These are phyloP conservation scores for Microbotryum lychnidis-dioicae DNA, from an alignment of 1,284 basidiomycete species.

Conservation along the genomic window DNA sequence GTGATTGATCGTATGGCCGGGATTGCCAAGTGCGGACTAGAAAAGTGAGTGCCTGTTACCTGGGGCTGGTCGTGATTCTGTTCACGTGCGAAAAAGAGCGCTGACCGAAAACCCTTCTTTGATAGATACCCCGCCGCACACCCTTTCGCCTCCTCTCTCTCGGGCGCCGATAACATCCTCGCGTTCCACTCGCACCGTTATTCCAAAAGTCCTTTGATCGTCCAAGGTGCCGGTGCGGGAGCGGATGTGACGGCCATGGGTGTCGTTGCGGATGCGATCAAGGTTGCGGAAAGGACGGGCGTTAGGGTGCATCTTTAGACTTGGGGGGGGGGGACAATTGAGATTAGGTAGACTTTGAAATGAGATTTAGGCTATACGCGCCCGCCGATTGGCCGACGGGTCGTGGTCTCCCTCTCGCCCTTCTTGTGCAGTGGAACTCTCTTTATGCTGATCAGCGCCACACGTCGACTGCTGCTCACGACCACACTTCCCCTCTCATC, in stretches of 20 bases:
- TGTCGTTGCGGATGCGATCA: slow-evolving; percentile 63
- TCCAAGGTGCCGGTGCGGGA: slow-evolving; percentile 93
- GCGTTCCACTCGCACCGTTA: slow-evolving; percentile 86
- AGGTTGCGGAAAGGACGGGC: slow-evolving; percentile 33
- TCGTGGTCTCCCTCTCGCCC: too few relatives aligned
- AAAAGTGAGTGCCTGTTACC: slow-evolving; percentile 51
- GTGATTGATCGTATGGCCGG: slow-evolving; percentile 74
- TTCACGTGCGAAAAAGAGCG: not conserved
- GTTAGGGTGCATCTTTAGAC: slow-evolving; percentile 16
- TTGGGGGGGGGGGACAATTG: too few relatives aligned
- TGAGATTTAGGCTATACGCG: too few relatives aligned
- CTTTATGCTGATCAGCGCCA: too few relatives aligned
- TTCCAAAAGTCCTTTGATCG: slow-evolving; percentile 71
- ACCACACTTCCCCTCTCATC: too few relatives aligned
- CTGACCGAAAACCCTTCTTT: not conserved
- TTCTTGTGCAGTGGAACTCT: too few relatives aligned
- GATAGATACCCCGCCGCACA: slow-evolving; percentile 75
- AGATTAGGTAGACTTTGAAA: too few relatives aligned
- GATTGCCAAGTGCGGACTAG: slow-evolving; percentile 74
- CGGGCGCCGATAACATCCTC: slow-evolving; percentile 95
- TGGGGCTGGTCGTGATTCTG: too few relatives aligned
- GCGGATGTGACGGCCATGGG: slow-evolving; percentile 98
- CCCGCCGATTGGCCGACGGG: too few relatives aligned
- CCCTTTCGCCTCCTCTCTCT: slow-evolving; percentile 88
- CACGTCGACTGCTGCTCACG: too few relatives aligned